Evolutionary conservation across 225 moss, liverwort and hornwort species (phyloP).

Genomic region (Straminergon stramineum): DNA sequence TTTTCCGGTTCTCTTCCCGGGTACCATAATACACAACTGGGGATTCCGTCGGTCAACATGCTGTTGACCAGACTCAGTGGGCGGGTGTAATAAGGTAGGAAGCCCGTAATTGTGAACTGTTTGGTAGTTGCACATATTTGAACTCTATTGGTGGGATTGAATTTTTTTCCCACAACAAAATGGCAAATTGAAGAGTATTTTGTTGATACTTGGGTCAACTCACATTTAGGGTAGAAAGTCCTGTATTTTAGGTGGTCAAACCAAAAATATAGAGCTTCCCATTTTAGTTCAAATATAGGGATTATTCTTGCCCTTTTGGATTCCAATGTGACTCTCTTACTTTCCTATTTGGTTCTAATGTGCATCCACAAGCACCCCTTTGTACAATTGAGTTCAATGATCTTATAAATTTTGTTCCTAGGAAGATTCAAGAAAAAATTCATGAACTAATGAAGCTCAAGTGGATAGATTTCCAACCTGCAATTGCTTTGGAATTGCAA

Average conservation of each 20-base stretch:
- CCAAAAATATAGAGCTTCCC: not conserved
- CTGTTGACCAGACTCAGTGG: too few relatives aligned
- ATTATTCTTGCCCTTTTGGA: not conserved
- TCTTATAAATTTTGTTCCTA: not conserved
- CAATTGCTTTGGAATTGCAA: not conserved
- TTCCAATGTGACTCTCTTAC: not conserved
- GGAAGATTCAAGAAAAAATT: not conserved
- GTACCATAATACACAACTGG: too few relatives aligned
- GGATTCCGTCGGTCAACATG: too few relatives aligned
- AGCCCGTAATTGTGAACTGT: too few relatives aligned
- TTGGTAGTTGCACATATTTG: not conserved
- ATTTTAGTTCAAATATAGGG: not conserved
- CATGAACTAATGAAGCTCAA: not conserved
- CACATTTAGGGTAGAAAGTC: not conserved
- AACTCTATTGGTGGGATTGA: too few relatives aligned
- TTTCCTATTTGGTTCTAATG: not conserved
- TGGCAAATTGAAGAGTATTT: not conserved
- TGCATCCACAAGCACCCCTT: not conserved
- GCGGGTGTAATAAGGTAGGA: too few relatives aligned
- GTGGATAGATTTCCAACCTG: not conserved
- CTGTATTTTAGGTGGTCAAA: not conserved
- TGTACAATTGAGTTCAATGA: not conserved
- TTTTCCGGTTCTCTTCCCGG: too few relatives aligned
- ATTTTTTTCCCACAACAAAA: too few relatives aligned
- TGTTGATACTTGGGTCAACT: not conserved